These are phyloP conservation scores for Arctostaphylos glauca DNA, from an alignment of 148 eudicot species.

Conservation along the genomic window DNA sequence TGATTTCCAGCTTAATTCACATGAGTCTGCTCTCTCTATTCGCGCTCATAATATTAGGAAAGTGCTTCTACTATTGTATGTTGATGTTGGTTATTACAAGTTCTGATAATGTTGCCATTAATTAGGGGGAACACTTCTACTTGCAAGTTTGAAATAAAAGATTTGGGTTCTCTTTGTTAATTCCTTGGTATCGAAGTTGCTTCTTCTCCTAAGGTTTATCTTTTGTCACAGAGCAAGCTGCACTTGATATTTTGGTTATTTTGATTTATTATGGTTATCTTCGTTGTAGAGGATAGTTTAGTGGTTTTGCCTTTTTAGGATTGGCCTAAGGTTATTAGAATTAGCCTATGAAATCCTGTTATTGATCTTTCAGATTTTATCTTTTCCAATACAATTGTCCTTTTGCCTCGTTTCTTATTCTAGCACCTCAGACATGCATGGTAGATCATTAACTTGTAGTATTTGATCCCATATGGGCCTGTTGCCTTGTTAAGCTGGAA, in stretches of 20 bases:
- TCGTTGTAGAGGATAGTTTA: background rate
- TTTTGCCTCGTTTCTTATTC: background rate
- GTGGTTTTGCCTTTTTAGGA: background rate
- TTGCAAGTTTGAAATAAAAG: background rate
- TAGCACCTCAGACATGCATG: background rate
- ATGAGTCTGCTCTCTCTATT: no score
- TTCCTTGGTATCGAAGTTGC: background rate
- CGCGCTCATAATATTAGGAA: no score
- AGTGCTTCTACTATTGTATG: no score
- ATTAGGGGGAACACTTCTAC: no score
- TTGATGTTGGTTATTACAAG: no score
- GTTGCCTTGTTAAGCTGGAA: no score
- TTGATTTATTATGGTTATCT: background rate
- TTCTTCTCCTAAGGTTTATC: background rate
- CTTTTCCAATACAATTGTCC: background rate
- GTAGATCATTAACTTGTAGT: background rate
- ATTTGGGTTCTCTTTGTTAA: background rate
- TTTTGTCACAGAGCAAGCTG: background rate
- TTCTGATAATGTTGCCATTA: no score
- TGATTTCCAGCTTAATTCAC: no score
- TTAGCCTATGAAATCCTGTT: background rate
- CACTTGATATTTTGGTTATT: background rate
- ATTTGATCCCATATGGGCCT: background rate
- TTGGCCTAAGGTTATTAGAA: background rate
- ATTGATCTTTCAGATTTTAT: background rate